Percentiles rank a stretch among this genome's conserved stretches.
Conservation (phyloP, 371 early-diverging fungal species). For the Mucor velutinosus region DNA sequence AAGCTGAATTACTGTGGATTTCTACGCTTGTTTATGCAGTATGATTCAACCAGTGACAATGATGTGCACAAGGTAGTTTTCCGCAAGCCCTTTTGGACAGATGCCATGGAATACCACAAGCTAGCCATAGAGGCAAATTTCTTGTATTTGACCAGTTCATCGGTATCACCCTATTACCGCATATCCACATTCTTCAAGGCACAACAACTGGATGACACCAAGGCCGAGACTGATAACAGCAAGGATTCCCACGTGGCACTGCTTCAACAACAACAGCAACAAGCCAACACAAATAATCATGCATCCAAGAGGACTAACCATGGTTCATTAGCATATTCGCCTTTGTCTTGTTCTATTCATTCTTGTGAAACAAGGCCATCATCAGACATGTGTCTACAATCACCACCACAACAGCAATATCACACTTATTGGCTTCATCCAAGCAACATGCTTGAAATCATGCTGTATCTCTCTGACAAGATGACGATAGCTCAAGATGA, state of each 20-base stretch:
- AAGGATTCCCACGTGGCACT: neutral
- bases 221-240: neutral
- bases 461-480: conserved; percentile 12
- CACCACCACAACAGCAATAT: neutral
- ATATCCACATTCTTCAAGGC: neutral
- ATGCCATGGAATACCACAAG: neutral
- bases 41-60: neutral
- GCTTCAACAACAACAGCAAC: neutral
- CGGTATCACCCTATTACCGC: neutral
- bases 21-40: conserved; percentile 12
- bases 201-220: neutral
- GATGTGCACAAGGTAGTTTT: neutral
- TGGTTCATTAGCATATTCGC: neutral
- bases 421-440: conserved; percentile 23
- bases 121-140: neutral
- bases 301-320: neutral
- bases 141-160: neutral
- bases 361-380: conserved; percentile 12
- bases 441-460: conserved; percentile 15
- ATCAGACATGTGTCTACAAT: neutral
- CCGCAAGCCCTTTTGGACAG: conserved; percentile 12
- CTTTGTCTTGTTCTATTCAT: neutral
- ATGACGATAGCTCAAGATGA: neutral
- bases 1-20: conserved; percentile 25
- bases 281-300: conserved; percentile 1